These are phyloP conservation scores for Xylaria sp. DNA, from an alignment of 495 filamentous ascomycete genomes.

Conservation along the genomic window DNA sequence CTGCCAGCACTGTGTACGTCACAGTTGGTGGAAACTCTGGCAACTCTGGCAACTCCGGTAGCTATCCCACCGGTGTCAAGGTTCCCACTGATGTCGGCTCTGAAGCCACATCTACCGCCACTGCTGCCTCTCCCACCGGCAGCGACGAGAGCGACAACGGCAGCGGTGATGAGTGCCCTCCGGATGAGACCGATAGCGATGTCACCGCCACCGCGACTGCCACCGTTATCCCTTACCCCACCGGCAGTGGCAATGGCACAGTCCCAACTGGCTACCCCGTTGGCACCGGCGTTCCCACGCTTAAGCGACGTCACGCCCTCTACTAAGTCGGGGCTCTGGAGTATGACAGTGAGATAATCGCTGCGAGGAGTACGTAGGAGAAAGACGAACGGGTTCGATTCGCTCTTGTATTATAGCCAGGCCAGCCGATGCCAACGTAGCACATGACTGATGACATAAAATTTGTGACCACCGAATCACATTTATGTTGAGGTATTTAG, in stretches of 20 bases:
- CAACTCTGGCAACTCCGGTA: slow-evolving; percentile 1
- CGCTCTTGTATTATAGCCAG: slow-evolving; percentile 21
- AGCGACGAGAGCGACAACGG: slow-evolving; percentile 25
- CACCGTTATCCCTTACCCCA: slow-evolving; percentile 40
- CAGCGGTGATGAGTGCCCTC: slow-evolving; percentile 37
- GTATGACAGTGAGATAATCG: not conserved
- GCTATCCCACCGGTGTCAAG: slow-evolving; percentile 20
- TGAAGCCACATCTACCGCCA: slow-evolving; percentile 17
- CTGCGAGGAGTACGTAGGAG: not conserved
- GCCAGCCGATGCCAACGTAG: slow-evolving; percentile 3
- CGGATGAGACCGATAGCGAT: slow-evolving; percentile 41
- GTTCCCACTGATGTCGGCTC: slow-evolving; percentile 24
- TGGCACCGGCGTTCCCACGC: slow-evolving; percentile 3
- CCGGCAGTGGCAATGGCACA: slow-evolving; percentile 42
- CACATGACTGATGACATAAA: slow-evolving; percentile 22
- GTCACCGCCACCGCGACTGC: slow-evolving; percentile 40
- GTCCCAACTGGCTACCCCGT: slow-evolving; percentile 20
- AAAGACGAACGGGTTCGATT: slow-evolving; percentile 22
- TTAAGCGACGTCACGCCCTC: slow-evolving; percentile 9
- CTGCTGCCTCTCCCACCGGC: slow-evolving; percentile 27
- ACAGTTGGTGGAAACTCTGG: slow-evolving; percentile 33
- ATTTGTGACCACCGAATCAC: slow-evolving; percentile 10
- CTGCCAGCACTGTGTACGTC: slow-evolving; percentile 51
- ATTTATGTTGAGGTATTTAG: slow-evolving; percentile 11
- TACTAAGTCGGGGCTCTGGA: slow-evolving; percentile 10